These are phyloP conservation scores for Coemansia sp. DNA, from an alignment of 192 early-diverging fungal genomes.

Conservation along the genomic window DNA sequence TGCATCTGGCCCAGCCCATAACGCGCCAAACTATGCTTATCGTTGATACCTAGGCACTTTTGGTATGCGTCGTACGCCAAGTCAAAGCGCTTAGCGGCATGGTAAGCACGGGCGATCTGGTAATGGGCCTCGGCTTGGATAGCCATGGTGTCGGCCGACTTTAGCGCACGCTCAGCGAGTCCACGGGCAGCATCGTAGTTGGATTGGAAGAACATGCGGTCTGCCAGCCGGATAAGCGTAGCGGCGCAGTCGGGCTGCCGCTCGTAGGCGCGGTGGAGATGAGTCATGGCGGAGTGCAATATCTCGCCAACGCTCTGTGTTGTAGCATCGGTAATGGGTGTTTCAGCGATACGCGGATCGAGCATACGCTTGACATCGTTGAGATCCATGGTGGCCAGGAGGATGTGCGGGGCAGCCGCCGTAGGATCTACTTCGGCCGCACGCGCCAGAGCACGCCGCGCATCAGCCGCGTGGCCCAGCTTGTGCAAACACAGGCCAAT, in stretches of 20 bases:
- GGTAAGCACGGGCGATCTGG: conserved; percentile 60
- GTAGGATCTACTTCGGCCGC: conserved; percentile 67
- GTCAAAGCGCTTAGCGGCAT: conserved; percentile 65
- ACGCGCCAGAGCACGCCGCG: conserved; percentile 70
- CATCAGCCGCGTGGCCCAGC: conserved; percentile 66
- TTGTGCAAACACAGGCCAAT: conserved; percentile 87
- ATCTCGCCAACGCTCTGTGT: background rate
- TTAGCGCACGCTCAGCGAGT: conserved; percentile 52
- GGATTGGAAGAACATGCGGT: conserved; percentile 56
- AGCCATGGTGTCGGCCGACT: conserved; percentile 52
- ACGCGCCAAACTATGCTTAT: conserved; percentile 65
- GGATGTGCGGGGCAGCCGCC: conserved; percentile 69
- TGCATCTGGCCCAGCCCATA: conserved; percentile 81
- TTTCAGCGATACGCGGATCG: conserved; percentile 21
- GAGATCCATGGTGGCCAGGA: conserved; percentile 78
- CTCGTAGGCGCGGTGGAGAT: conserved; percentile 33
- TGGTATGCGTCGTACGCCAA: conserved; percentile 71
- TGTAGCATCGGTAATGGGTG: background rate
- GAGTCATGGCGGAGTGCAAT: conserved; percentile 30
- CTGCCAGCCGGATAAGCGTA: conserved; percentile 57
- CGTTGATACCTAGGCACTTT: conserved; percentile 66
- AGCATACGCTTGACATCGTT: conserved; percentile 65
- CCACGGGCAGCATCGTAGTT: conserved; percentile 51
- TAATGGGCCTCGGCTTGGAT: conserved; percentile 65
- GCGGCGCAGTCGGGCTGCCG: conserved; percentile 36